These are phyloP conservation scores for Barbarea vulgaris DNA, from an alignment of 345 rosid species.

Conservation along the genomic window DNA sequence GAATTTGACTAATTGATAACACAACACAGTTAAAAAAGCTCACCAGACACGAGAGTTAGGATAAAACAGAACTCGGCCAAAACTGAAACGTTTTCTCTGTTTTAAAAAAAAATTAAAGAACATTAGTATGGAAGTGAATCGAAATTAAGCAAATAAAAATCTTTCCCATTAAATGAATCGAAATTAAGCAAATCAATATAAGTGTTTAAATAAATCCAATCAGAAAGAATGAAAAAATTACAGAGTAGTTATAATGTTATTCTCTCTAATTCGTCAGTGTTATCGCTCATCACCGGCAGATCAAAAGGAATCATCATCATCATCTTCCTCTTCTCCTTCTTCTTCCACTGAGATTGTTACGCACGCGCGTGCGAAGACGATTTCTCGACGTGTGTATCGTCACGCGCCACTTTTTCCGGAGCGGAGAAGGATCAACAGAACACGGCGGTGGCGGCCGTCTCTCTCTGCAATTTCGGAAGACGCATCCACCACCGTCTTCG, in stretches of 20 bases:
- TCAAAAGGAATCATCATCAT: neutral
- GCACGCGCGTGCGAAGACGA: neutral
- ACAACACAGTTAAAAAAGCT: neutral
- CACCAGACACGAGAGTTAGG: neutral
- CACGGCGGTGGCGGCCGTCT: neutral
- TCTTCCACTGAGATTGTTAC: neutral
- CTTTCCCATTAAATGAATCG: neutral
- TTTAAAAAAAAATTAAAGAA: neutral
- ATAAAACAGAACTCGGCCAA: neutral
- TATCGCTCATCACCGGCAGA: slow-evolving; percentile 9
- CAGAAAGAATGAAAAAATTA: neutral
- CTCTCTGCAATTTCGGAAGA: slow-evolving; percentile 7
- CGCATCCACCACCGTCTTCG: neutral
- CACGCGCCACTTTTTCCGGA: neutral
- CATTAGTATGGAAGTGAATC: slow-evolving; percentile 1
- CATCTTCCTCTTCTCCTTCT: neutral
- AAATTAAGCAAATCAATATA: neutral
- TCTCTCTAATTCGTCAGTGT: slow-evolving; percentile 22
- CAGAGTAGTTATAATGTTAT: neutral
- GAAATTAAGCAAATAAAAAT: neutral
- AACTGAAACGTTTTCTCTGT: neutral
- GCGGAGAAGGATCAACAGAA: neutral
- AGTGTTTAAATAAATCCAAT: neutral
- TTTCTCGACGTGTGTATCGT: neutral
- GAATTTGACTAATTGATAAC: neutral